Conservation (phyloP, 2,329 filamentous ascomycete species). For the Phialocephala sp. region DNA sequence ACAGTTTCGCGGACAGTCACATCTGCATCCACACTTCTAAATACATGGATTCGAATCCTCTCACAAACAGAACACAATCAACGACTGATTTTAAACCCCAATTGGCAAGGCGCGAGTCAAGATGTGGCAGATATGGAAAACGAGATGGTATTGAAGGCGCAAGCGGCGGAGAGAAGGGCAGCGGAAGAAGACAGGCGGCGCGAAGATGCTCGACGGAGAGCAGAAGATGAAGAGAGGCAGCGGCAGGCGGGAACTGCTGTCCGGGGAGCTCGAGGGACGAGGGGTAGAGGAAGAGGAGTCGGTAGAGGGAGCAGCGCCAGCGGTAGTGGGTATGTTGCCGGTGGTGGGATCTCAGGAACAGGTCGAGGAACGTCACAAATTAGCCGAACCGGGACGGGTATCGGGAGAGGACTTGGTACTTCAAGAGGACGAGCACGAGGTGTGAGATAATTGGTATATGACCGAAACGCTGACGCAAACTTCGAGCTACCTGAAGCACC, state of each 20-base stretch:
- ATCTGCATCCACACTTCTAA: constrained; percentile 86
- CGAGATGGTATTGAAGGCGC: constrained; percentile 74
- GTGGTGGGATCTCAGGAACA: constrained; percentile 22
- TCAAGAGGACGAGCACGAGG: constrained; percentile 60
- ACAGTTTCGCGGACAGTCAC: constrained; percentile 85
- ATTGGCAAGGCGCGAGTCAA: constrained; percentile 87
- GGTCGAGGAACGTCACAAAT: constrained; percentile 39
- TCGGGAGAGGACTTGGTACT: constrained; percentile 53
- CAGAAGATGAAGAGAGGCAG: constrained; percentile 62
- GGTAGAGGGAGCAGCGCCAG: constrained; percentile 30
- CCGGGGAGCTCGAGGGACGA: constrained; percentile 42
- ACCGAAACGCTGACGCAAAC: too few relatives aligned
- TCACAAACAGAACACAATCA: constrained; percentile 98
- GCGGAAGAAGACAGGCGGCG: constrained; percentile 79
- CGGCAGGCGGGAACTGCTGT: constrained; percentile 48
- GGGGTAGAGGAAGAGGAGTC: constrained; percentile 38
- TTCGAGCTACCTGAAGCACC: neutral
- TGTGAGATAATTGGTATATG: constrained; percentile 43
- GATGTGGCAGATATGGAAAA: constrained; percentile 87
- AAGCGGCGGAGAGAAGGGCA: constrained; percentile 77
- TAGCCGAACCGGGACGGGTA: constrained; percentile 49
- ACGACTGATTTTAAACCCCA: constrained; percentile 83
- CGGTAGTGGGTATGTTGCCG: constrained; percentile 35
- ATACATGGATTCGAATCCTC: constrained; percentile 94
- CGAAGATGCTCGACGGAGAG: constrained; percentile 69